Evolutionary conservation across 2,329 filamentous ascomycete genomes (phyloP).

Genomic region (Penicillium hesseltinei): DNA sequence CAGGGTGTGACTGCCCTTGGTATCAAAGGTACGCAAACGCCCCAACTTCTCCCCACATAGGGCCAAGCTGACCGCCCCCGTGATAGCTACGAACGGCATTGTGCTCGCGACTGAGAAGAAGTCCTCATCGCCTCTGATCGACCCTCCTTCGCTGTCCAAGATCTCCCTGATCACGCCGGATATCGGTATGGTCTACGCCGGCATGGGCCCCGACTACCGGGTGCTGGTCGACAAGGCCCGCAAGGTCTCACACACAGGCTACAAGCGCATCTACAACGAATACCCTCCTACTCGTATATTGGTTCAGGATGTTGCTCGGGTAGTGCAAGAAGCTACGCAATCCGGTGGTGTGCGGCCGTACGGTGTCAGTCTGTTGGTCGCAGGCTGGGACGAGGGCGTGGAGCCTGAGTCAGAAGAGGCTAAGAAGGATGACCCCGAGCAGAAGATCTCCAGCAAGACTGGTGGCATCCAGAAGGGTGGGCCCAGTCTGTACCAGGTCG

Average conservation of each 20-base stretch:
- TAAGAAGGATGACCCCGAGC: conserved; percentile 53
- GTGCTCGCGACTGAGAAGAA: conserved; percentile 99
- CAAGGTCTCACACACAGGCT: conserved; percentile 95
- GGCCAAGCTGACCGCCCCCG: conserved; percentile 17
- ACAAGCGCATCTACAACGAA: conserved; percentile 99
- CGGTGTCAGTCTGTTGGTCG: conserved; percentile 91
- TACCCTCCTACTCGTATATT: conserved; percentile 99
- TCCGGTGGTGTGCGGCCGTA: conserved; percentile 96
- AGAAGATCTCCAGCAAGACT: conserved; percentile 79
- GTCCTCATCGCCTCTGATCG: conserved; percentile 94
- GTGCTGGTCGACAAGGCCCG: conserved; percentile 96
- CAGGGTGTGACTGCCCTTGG: conserved; percentile 97
- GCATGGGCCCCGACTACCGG: conserved; percentile 98
- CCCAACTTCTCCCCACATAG: conserved; percentile 2
- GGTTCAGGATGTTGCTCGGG: conserved; percentile 94
- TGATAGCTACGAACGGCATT: conserved; percentile 90
- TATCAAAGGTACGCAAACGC: conserved; percentile 75
- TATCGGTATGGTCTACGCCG: conserved; percentile 99
- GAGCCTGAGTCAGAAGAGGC: conserved; percentile 75
- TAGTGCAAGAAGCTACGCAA: conserved; percentile 99
- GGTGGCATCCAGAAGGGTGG: conserved; percentile 94
- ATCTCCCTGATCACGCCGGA: conserved; percentile 97
- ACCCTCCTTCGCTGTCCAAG: conserved; percentile 91
- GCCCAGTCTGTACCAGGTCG: conserved; percentile 96
- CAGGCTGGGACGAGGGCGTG: conserved; percentile 96